Percentiles rank a stretch among this genome's conserved stretches.
These are phyloP conservation scores for Coemansia sp. DNA, from an alignment of 192 early-diverging fungal genomes.

Conservation along the genomic window DNA sequence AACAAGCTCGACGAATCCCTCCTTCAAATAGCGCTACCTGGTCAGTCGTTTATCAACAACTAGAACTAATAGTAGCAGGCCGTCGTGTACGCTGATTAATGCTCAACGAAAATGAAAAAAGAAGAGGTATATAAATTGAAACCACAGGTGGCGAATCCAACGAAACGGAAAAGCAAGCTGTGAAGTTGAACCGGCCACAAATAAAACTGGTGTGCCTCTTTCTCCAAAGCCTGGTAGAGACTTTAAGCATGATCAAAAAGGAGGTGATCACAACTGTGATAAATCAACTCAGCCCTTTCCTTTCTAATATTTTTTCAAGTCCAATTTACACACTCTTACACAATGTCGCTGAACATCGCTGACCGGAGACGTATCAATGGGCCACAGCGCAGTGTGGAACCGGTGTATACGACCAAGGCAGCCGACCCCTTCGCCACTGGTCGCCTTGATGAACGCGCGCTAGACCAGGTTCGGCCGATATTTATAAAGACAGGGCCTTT, in stretches of 20 bases:
- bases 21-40: background rate
- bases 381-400: slow-evolving; percentile 52
- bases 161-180: background rate
- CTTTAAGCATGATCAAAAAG: too few species aligned
- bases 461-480: slow-evolving; percentile 47
- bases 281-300: background rate
- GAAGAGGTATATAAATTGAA: slow-evolving; percentile 13
- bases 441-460: slow-evolving; percentile 32
- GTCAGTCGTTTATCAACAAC: background rate
- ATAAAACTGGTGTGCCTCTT: too few species aligned
- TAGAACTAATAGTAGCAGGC: background rate
- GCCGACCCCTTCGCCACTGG: slow-evolving; percentile 21
- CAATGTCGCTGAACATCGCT: slow-evolving; percentile 41
- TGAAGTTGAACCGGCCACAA: too few species aligned
- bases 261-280: too few species aligned
- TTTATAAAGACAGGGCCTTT: slow-evolving; percentile 50
- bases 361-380: slow-evolving; percentile 54
- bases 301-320: background rate
- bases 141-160: background rate
- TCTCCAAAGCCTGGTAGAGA: background rate
- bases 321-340: background rate
- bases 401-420: slow-evolving; percentile 23
- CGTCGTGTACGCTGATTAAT: background rate
- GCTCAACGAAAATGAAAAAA: background rate
- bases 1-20: background rate